A percentile compares a stretch with the other conserved stretches of the same genome.
phyloP scores from a whole-genome alignment of 108 stramenopile genomes.

The Skeletonema tropicum region DNA sequence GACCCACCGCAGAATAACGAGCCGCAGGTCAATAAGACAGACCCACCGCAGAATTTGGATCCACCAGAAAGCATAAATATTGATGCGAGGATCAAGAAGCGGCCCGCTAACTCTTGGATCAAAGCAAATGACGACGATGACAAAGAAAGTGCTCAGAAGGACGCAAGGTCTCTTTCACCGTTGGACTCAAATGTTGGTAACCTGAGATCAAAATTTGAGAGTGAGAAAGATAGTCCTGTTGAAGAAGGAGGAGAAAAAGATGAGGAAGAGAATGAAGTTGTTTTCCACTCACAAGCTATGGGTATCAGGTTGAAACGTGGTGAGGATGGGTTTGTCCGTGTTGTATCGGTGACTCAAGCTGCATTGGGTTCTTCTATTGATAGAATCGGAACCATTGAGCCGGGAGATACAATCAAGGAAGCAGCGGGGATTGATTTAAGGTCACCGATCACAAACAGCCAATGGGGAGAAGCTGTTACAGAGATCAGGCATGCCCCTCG shows the following conservation, averaged over 20 bases:
- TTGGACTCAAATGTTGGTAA: neutral
- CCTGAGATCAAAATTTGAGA: conserved; percentile 18
- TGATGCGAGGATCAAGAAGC: conserved; percentile 21
- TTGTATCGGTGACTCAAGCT: conserved; percentile 43
- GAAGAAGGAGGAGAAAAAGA: conserved; percentile 8
- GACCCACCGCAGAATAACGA: conserved; percentile 14
- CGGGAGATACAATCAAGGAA: conserved; percentile 36
- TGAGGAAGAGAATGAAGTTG: conserved; percentile 27
- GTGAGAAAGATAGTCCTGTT: neutral
- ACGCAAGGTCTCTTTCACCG: neutral
- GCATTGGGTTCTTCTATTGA: conserved; percentile 35
- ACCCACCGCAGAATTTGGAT: conserved; percentile 19
- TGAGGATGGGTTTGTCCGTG: conserved; percentile 48
- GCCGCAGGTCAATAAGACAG: conserved; percentile 20
- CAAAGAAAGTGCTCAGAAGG: neutral
- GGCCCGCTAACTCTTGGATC: neutral
- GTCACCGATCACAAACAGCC: conserved; percentile 37
- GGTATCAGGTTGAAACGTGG: conserved; percentile 48
- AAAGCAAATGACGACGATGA: neutral
- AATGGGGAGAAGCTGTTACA: conserved; percentile 47
- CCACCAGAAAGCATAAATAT: conserved; percentile 17
- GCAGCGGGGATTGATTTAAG: conserved; percentile 43
- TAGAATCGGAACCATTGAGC: conserved; percentile 39
- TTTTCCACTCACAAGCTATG: conserved; percentile 48
- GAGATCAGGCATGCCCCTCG: conserved; percentile 39